Conservation (phyloP, 371 early-diverging fungal genomes). For the Mortierella sp. region DNA sequence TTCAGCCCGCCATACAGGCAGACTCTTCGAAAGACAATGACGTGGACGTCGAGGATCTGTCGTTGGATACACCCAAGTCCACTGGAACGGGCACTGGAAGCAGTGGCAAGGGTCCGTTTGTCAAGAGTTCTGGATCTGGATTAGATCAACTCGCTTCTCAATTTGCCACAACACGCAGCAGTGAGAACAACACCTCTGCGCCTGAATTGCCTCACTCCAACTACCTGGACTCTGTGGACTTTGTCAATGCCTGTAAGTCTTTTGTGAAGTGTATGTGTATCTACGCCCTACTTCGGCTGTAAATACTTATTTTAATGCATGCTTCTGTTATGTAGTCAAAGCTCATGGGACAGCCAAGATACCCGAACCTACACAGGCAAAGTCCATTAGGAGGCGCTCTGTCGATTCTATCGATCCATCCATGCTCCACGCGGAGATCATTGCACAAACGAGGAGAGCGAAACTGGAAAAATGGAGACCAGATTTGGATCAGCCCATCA, state of each 20-base stretch:
- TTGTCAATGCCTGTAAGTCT: constrained; percentile 54
- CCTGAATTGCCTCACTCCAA: constrained; percentile 49
- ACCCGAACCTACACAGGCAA: constrained; percentile 40
- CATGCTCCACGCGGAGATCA: constrained; percentile 53
- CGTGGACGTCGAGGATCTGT: constrained; percentile 42
- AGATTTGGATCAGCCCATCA: constrained; percentile 23
- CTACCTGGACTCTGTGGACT: constrained; percentile 53
- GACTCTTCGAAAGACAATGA: constrained; percentile 27
- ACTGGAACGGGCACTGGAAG: constrained; percentile 6
- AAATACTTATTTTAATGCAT: no score
- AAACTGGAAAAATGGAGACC: constrained; percentile 54
- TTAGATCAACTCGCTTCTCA: constrained; percentile 27
- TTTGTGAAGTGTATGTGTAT: no score
- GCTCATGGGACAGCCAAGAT: constrained; percentile 45
- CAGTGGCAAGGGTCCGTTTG: constrained; percentile 2
- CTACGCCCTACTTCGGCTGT: no score
- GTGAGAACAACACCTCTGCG: constrained; percentile 41
- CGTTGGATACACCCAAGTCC: constrained; percentile 39
- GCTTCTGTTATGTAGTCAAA: no score
- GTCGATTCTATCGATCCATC: constrained; percentile 55
- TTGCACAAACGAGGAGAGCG: constrained; percentile 50
- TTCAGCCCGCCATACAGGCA: constrained; percentile 21
- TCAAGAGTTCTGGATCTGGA: constrained; percentile 15
- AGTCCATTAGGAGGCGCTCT: constrained; percentile 50
- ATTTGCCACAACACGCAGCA: constrained; percentile 23